Percentiles rank a stretch among this genome's conserved stretches.
phyloP scores from a whole-genome alignment of 768 basidiomycete genomes.

The Chalciporus piperatus region DNA sequence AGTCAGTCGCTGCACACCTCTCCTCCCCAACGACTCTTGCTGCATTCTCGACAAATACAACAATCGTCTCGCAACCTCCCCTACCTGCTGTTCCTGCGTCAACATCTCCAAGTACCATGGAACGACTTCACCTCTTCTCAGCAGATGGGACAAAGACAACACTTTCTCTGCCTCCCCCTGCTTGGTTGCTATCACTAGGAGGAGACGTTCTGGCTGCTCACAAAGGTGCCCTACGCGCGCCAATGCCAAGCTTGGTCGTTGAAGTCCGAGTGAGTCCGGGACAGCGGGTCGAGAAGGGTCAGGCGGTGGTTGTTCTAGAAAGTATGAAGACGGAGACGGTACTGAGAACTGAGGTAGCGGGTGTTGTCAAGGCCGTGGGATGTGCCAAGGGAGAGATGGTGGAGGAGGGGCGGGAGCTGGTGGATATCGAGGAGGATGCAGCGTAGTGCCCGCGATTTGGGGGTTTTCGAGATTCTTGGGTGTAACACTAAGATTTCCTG shows the following conservation, averaged over 20 bases:
- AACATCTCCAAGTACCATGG: constrained; percentile 53
- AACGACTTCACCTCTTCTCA: constrained; percentile 74
- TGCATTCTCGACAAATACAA: constrained; percentile 51
- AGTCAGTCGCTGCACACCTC: constrained; percentile 56
- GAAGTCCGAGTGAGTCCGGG: constrained; percentile 80
- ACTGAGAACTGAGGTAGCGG: constrained; percentile 65
- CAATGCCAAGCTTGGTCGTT: constrained; percentile 93
- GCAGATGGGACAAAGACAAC: constrained; percentile 58
- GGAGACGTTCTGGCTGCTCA: constrained; percentile 52
- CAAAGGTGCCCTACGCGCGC: constrained; percentile 70
- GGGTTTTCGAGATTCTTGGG: too few relatives aligned
- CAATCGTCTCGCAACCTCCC: constrained; percentile 70
- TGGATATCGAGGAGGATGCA: constrained; percentile 55
- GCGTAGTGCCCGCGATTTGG: constrained; percentile 2
- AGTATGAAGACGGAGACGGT: constrained; percentile 99
- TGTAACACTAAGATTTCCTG: too few relatives aligned
- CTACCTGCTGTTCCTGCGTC: constrained; percentile 53
- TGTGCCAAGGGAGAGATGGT: constrained; percentile 91
- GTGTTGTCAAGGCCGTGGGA: constrained; percentile 67
- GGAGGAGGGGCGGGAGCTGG: constrained; percentile 77
- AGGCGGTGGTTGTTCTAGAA: constrained; percentile 80
- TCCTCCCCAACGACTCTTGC: constrained; percentile 52
- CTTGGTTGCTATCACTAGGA: constrained; percentile 68
- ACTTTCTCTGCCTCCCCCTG: constrained; percentile 64
- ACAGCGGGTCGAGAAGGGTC: constrained; percentile 76